Evolutionary conservation across 805 yeast genomes (phyloP).

Genomic region (Candida corydali): DNA sequence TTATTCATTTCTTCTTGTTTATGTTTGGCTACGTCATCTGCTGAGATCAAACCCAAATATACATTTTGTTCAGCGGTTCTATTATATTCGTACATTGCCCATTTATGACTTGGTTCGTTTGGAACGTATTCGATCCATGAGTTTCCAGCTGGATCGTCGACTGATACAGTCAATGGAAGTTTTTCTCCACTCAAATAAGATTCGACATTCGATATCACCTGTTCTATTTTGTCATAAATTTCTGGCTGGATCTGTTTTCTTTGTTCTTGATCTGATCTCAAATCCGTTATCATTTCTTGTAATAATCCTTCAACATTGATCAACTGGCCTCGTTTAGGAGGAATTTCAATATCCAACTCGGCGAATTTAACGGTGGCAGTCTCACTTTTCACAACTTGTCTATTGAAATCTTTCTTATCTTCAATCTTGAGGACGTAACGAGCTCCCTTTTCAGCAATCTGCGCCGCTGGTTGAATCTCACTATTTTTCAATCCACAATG

Average conservation of each 20-base stretch:
- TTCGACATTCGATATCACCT: constrained; percentile 58
- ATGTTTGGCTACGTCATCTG: constrained; percentile 52
- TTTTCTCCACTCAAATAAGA: constrained; percentile 62
- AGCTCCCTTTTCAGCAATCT: constrained; percentile 84
- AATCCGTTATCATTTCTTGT: constrained; percentile 76
- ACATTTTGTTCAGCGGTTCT: constrained; percentile 89
- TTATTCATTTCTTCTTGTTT: constrained; percentile 46
- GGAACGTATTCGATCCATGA: constrained; percentile 93
- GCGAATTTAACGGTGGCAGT: constrained; percentile 73
- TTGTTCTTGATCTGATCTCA: constrained; percentile 74
- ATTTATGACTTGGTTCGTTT: constrained; percentile 82
- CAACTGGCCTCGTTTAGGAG: constrained; percentile 90
- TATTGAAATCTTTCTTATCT: constrained; percentile 65
- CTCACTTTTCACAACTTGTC: constrained; percentile 91
- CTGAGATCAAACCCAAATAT: constrained; percentile 73
- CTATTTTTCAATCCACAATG: constrained; percentile 90
- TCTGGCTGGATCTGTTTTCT: constrained; percentile 75
- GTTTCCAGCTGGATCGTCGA: constrained; percentile 96
- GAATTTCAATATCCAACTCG: constrained; percentile 90
- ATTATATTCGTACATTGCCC: constrained; percentile 78
- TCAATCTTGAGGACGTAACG: constrained; percentile 69
- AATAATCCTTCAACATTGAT: constrained; percentile 90
- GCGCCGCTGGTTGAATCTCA: constrained; percentile 94
- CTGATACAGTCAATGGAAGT: constrained; percentile 70
- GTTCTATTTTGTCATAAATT: constrained; percentile 68